Base-by-base conservation (phyloP, 768 basidiomycete species). In the Wakefieldia striispora region DNA sequence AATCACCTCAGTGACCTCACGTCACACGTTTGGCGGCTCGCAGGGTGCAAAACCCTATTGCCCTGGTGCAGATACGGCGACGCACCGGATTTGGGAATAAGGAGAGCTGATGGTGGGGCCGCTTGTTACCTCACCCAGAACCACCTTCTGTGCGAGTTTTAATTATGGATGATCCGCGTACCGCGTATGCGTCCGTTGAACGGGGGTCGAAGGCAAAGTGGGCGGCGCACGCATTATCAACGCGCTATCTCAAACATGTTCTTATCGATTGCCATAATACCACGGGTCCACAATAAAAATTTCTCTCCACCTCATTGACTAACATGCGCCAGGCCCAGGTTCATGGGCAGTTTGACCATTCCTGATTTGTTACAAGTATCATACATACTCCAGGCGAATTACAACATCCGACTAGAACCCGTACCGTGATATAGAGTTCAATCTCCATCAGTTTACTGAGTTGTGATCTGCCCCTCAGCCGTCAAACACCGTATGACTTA, bases 91-190 rank as follows among this genome's bases (percentile, higher is more conserved):
- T 31, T 34, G 35, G 46, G 39, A 31, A 45, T 23, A 1, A 20
- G 19, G 21, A 44, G 24, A 17, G 20, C 27, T 20, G 26, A 31
- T 27, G 16, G 16, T 4, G 45, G 27, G 45, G 13, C 39, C 21
- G 19, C 8, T 10, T 24, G 34, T 57, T 53, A 57, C 48, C 57
- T 57, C 55, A 45, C 37, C 7, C 16, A 21, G 14, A 33, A 33
- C 33, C 3, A 21, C 37, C 24, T n/a, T 8, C 11, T 12, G 23
- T 20, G 47, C 19, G 40, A 20, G 45, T 14, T 29, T 46, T 49
- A 47, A 49, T 44, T 43, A 27, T 42, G 42, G 33, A 26, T 20
- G 54, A 57, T 57, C 50, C 47, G 17, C 43, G 38, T 14, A 6
- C 33, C 33, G 6, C 33, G 33, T 33, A 33, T 33, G 33, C 33